A percentile compares a stretch with the other conserved stretches of the same genome.
Evolutionary conservation across 768 basidiomycete genomes (phyloP).

Genomic region (Calocera viscosa): DNA sequence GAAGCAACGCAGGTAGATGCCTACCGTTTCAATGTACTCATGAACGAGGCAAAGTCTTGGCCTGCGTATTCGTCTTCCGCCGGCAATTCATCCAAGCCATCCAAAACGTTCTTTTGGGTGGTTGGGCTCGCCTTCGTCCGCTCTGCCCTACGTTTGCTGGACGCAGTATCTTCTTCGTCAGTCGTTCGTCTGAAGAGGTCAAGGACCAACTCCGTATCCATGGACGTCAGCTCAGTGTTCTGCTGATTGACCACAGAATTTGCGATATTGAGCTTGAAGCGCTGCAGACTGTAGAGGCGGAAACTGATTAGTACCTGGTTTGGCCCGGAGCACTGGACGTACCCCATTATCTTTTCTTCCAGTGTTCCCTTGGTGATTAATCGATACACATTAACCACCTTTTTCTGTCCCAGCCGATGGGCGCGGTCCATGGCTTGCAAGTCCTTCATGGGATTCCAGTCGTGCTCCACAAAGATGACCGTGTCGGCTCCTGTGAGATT

Average conservation of each 20-base stretch:
- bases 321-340: conserved; percentile 24
- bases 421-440: conserved; percentile 98
- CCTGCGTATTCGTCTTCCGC: conserved; percentile 86
- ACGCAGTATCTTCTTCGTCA: conserved; percentile 50
- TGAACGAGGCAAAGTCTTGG: conserved; percentile 74
- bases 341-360: conserved; percentile 99
- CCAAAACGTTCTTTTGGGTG: conserved; percentile 71
- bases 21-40: conserved; percentile 59
- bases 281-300: conserved; percentile 56
- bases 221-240: conserved; percentile 81
- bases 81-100: conserved; percentile 83
- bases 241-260: conserved; percentile 95
- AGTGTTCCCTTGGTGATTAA: conserved; percentile 92
- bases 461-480: conserved; percentile 98
- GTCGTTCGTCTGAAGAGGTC: conserved; percentile 81
- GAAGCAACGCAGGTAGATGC: too few relatives aligned
- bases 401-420: conserved; percentile 95
- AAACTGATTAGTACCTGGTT: too few relatives aligned
- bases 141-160: conserved; percentile 42
- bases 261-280: conserved; percentile 97
- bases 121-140: conserved; percentile 45
- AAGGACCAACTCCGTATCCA: conserved; percentile 94
- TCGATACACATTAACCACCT: conserved; percentile 97
- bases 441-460: conserved; percentile 99
- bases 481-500: conserved; percentile 97